Evolutionary conservation across 2,329 filamentous ascomycete genomes (phyloP).

Genomic region (Exserohilum rostratum): DNA sequence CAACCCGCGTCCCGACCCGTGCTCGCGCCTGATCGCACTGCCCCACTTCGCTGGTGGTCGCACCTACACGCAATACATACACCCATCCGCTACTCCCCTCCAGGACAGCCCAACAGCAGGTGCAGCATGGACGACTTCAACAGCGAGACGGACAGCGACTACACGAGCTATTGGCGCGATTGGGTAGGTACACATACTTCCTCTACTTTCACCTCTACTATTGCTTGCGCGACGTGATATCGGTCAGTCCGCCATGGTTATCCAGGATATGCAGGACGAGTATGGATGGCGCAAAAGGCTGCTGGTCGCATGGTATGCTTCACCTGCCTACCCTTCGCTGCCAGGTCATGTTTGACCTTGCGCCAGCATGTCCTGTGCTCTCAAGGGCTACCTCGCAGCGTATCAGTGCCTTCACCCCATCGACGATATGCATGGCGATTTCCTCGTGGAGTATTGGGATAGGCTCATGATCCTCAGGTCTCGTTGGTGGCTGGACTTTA

Average conservation of each 20-base stretch:
- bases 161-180: conserved; percentile 98
- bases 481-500: conserved; percentile 12
- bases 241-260: conserved; percentile 2
- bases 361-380: conserved; percentile 9
- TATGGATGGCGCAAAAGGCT: neutral
- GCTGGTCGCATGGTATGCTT: conserved; percentile 12
- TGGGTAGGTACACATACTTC: conserved; percentile 73
- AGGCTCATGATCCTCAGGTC: conserved; percentile 6
- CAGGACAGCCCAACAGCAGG: conserved; percentile 13
- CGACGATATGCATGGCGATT: conserved; percentile 1
- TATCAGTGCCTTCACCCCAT: conserved; percentile 7
- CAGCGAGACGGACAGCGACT: conserved; percentile 97
- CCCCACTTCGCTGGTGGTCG: conserved; percentile 19
- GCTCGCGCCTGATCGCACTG: conserved; percentile 17
- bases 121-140: conserved; percentile 90
- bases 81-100: neutral
- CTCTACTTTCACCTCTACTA: neutral
- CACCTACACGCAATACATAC: conserved; percentile 9
- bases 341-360: conserved; percentile 5
- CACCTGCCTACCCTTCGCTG: neutral
- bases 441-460: conserved; percentile 4
- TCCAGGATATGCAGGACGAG: neutral
- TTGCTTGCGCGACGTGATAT: neutral
- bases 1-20: conserved; percentile 22
- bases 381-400: conserved; percentile 10